Evolutionary conservation across 768 basidiomycete species (phyloP), one percentile per base, ranked within the genome.

Genomic region (Tulasnella sp.): DNA sequence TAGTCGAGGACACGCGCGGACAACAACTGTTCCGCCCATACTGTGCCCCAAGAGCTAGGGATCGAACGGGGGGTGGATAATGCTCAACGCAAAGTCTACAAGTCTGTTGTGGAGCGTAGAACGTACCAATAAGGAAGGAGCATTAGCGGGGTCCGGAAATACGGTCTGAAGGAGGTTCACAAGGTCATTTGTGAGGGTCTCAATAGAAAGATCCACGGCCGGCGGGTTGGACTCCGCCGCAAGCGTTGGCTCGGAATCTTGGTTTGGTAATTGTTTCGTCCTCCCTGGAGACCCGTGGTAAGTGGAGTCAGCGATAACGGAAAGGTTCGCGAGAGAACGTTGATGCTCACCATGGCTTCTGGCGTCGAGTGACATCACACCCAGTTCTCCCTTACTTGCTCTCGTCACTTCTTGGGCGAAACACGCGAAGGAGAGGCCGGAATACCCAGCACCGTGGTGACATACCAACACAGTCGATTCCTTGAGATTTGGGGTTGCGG

Each of bases 391-490:
- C 27, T 73, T 74, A 40, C 80, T 77, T 67, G 75, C 61, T 40
- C 71, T 76, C 9, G 67, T 67, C 1, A 97, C 71, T 69, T 87
- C 84, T 68, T 83, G 84, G n/a, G 93, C 90, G 57, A 96, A 75
- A 64, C 81, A 83, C 2, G 96, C 92, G 67, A 94, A 99, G 62
- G 80, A 87, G 60, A 97, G 72, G 0, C 81, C 96, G 0, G 84
- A 83, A 66, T 90, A 90, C 29, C 96, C 96, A 0, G 90, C 94
- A 1, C 96, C 96, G 63, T 99, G 94, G 64, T 96, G 92, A 70
- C 88, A 93, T 4, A 97, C 76, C 67, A 98, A 78, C 2, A 94
- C 80, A 0, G 84, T 82, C 15, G 52, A 39, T n/a, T n/a, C n/a
- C n/a, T n/a, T 9, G 41, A 6, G n/a, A n/a, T 43, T 17, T 43